These are phyloP conservation scores for Agaricus subrufescens DNA, from an alignment of 768 basidiomycete genomes.

Conservation along the genomic window DNA sequence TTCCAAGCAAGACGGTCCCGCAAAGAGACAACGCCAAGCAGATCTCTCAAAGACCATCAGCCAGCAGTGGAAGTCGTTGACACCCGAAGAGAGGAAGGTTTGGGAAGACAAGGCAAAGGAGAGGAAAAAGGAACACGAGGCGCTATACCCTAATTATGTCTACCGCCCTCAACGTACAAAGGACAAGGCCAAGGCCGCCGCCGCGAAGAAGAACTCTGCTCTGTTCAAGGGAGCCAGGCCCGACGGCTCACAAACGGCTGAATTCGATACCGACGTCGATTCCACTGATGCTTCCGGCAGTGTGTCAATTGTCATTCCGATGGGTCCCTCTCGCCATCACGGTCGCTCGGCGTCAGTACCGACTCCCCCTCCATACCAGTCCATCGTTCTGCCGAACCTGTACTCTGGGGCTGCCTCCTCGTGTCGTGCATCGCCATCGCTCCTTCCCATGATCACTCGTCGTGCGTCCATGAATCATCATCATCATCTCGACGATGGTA, in stretches of 20 bases:
- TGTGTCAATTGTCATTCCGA: conserved; percentile 37
- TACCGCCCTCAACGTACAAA: conserved; percentile 68
- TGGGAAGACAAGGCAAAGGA: conserved; percentile 79
- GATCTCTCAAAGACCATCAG: conserved; percentile 81
- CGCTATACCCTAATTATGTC: conserved; percentile 71
- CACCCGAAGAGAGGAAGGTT: conserved; percentile 59
- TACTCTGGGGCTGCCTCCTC: conserved; percentile 44
- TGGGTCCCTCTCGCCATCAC: conserved; percentile 19
- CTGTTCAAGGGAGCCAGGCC: conserved; percentile 11
- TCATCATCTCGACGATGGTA: conserved; percentile 38
- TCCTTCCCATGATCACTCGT: conserved; percentile 55
- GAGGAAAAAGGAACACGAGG: conserved; percentile 76
- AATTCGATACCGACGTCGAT: conserved; percentile 28
- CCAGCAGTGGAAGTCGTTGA: conserved; percentile 72
- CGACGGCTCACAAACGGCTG: conserved; percentile 24
- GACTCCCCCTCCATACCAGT: conserved; percentile 63
- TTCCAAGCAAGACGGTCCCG: conserved; percentile 33
- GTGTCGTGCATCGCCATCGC: conserved; percentile 59
- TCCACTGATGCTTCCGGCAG: conserved; percentile 15
- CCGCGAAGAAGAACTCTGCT: too few relatives aligned
- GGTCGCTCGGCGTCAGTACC: conserved; percentile 51
- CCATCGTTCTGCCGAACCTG: conserved; percentile 65
- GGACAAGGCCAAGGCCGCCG: conserved; percentile 36
- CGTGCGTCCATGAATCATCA: conserved; percentile 42
- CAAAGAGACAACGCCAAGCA: conserved; percentile 67